Evolutionary conservation across 768 basidiomycete species (phyloP).

Genomic region (Suillus placidus): DNA sequence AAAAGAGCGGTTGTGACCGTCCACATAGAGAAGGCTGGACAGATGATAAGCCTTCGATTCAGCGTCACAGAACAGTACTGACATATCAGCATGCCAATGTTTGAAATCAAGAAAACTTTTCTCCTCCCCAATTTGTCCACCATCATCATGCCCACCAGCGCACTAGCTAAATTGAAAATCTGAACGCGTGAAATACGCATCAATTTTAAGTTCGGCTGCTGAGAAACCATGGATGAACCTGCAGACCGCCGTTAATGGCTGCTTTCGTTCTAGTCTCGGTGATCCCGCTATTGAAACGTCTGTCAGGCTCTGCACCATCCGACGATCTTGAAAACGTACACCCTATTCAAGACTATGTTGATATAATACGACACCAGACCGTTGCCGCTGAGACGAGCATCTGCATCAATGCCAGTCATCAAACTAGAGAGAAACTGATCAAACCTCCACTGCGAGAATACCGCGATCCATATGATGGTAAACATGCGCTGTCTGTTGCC

Average conservation of each 20-base stretch:
- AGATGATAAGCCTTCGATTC: neutral
- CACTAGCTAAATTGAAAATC: constrained; percentile 66
- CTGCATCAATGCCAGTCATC: neutral
- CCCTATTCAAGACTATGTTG: constrained; percentile 62
- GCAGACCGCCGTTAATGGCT: constrained; percentile 63
- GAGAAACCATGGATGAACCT: constrained; percentile 37
- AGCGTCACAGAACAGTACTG: constrained; percentile 17
- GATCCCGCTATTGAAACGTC: constrained; percentile 43
- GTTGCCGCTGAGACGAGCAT: constrained; percentile 52
- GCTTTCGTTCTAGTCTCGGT: constrained; percentile 53
- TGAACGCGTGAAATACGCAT: constrained; percentile 21
- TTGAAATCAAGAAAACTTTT: constrained; percentile 67
- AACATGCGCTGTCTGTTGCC: constrained; percentile 73
- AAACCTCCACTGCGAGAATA: constrained; percentile 79
- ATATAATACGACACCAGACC: constrained; percentile 78
- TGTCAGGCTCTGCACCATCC: neutral
- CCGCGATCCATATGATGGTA: constrained; percentile 65
- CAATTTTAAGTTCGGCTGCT: neutral
- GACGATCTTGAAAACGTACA: constrained; percentile 24
- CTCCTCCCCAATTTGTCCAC: constrained; percentile 72
- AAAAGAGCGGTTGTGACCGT: constrained; percentile 50
- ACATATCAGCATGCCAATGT: constrained; percentile 60
- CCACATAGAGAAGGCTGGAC: constrained; percentile 59
- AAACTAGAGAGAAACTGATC: constrained; percentile 13
- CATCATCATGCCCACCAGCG: constrained; percentile 61